phyloP scores from a whole-genome alignment of 768 basidiomycete species.

The Kwoniella dejecticola region DNA sequence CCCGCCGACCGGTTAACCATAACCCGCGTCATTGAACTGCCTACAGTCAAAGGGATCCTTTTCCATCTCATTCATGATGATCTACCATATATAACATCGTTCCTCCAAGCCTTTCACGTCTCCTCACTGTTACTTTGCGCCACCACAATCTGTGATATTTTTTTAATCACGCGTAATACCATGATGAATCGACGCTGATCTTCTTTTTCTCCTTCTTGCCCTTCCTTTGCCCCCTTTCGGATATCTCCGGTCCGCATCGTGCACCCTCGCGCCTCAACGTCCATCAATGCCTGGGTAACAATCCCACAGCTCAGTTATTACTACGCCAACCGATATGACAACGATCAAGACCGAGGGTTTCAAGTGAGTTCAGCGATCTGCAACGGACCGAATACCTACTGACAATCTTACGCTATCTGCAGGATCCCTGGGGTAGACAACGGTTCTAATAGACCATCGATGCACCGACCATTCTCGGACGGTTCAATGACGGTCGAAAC shows the following conservation, averaged over 20 bases:
- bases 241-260: slow-evolving; percentile 5
- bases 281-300: not conserved
- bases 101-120: not conserved
- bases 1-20: not conserved
- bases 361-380: slow-evolving; percentile 4
- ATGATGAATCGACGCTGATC: not conserved
- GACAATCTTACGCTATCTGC: not conserved
- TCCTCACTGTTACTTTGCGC: not conserved
- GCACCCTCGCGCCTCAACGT: not conserved
- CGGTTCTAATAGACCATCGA: slow-evolving; percentile 20
- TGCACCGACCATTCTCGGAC: slow-evolving; percentile 40
- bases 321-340: not conserved
- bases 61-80: not conserved
- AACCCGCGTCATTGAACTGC: too few species aligned
- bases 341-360: slow-evolving; percentile 26
- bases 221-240: slow-evolving; percentile 2
- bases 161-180: too few species aligned
- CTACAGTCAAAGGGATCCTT: not conserved
- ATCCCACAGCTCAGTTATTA: not conserved
- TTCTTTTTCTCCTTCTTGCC: not conserved
- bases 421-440: slow-evolving; percentile 19
- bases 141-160: not conserved
- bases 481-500: slow-evolving; percentile 44
- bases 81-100: not conserved
- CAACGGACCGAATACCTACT: not conserved